phyloP scores from a whole-genome alignment of 2,329 filamentous ascomycete genomes.

The Fonsecaea monophora region DNA sequence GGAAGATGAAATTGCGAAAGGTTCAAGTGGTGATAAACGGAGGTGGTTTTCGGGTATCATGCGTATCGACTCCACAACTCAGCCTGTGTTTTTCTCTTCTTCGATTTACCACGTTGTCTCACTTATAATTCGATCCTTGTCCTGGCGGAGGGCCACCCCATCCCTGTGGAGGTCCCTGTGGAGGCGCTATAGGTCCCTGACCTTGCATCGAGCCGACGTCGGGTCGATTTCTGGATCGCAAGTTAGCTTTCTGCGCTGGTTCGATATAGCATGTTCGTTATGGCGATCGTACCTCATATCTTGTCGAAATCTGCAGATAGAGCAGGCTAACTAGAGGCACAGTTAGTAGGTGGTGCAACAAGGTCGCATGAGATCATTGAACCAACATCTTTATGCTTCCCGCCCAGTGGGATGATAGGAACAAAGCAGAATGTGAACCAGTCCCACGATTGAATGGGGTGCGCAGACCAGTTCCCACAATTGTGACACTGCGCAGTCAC shows the following conservation, averaged over 20 bases:
- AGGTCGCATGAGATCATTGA: background rate
- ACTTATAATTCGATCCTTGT: constrained; percentile 28
- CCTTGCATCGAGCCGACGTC: constrained; percentile 38
- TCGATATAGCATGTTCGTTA: background rate
- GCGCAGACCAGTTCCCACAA: constrained; percentile 55
- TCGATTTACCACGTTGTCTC: constrained; percentile 3
- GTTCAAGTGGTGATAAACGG: background rate
- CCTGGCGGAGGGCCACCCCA: constrained; percentile 83
- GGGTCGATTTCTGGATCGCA: constrained; percentile 32
- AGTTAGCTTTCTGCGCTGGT: background rate
- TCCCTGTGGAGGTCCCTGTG: constrained; percentile 70
- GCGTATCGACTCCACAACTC: constrained; percentile 22
- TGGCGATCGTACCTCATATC: constrained; percentile 31
- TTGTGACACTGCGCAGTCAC: constrained; percentile 56
- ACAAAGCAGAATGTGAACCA: constrained; percentile 57
- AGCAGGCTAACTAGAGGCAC: constrained; percentile 34
- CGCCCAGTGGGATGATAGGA: constrained; percentile 45
- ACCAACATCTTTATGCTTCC: constrained; percentile 43
- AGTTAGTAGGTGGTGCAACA: constrained; percentile 16
- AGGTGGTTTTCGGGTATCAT: background rate
- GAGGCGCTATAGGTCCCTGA: constrained; percentile 22
- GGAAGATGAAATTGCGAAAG: background rate
- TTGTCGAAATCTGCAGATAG: constrained; percentile 40
- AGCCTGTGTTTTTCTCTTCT: constrained; percentile 12
- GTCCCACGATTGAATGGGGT: constrained; percentile 54